Conservation (phyloP, 2,329 filamentous ascomycete genomes). For the Sporothrix curviconia region DNA sequence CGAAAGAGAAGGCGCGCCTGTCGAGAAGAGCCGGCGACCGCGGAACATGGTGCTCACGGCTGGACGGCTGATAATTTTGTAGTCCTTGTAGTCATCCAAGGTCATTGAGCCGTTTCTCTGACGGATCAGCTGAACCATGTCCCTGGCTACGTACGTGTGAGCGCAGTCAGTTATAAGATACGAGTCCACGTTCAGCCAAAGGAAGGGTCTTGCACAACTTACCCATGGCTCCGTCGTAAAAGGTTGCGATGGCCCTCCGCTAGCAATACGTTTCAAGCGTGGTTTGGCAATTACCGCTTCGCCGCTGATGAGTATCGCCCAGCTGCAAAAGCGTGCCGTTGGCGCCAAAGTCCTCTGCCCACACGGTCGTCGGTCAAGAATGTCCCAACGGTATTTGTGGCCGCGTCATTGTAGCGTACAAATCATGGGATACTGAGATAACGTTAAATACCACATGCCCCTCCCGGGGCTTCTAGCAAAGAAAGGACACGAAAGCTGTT, state of each 20-base stretch:
- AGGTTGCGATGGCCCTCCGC: conserved; percentile 47
- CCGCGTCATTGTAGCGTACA: conserved; percentile 62
- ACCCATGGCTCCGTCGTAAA: conserved; percentile 35
- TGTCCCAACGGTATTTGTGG: conserved; percentile 31
- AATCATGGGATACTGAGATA: conserved; percentile 67
- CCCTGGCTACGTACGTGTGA: conserved; percentile 48
- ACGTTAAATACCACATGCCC: too few relatives aligned
- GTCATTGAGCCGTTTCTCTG: conserved; percentile 77
- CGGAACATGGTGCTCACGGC: conserved; percentile 60
- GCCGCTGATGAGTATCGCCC: conserved; percentile 74
- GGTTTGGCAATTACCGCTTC: conserved; percentile 66
- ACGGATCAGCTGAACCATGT: conserved; percentile 64
- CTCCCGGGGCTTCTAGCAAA: too few relatives aligned
- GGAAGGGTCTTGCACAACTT: conserved; percentile 4
- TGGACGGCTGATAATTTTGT: conserved; percentile 56
- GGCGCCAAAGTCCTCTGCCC: conserved; percentile 84
- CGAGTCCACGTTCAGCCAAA: conserved; percentile 2
- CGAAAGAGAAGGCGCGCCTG: conserved; percentile 69
- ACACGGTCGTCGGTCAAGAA: conserved; percentile 72
- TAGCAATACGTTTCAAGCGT: conserved; percentile 72
- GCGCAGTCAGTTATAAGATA: too few relatives aligned
- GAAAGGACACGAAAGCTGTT: neutral
- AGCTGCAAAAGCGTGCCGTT: conserved; percentile 63
- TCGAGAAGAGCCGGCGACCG: conserved; percentile 62
- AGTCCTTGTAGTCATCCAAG: conserved; percentile 66